Evolutionary conservation across 805 yeast species (phyloP), one percentile per base, ranked within the genome.

Genomic region (Nakazawaea sp.): DNA sequence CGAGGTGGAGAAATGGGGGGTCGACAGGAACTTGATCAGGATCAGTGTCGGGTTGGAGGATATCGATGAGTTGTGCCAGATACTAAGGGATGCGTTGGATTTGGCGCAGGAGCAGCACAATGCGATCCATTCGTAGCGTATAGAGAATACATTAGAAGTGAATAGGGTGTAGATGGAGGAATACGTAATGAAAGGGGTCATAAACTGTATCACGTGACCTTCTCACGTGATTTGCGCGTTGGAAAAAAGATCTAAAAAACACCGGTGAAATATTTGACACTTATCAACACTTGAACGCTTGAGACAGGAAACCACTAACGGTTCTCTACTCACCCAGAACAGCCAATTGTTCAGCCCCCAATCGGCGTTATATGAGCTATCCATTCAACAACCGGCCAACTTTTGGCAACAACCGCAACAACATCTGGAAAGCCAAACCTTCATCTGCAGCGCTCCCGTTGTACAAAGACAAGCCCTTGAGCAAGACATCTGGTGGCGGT

Each of bases 31-130:
- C 52, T 61, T 89, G 43, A 78, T 89, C 33, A 68, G 97, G 53
- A 69, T 89, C 38, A 82, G 94, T 55, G 72, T 89, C 39, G 97
- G 97, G 0, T 63, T 88, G 35, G 97, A 89, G 55, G 85, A 80
- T 32, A 66, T 69, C 28, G 68, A 66, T 3, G 79, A 75, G 30
- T 66, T 89, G 44, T 45, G 75, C 8, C 52, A 53, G 2, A 66
- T 64, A 2, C 64, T 84, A 47, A 55, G 65, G 40, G 56, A 62
- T 10, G 85, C 85, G 8, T 61, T 84, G 36, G 70, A 66, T 25
- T 43, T 45, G 12, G 69, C 74, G 11, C 47, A 50, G 32, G 66
- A 60, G 34, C 64, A 62, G 40, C 66, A 61, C 44, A 46, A 48
- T 9, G 35, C 38, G 4, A 29, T 39, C 8, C 32, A 34, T n/a